These are phyloP conservation scores for Ogataea wickerhamii DNA, from an alignment of 805 yeast genomes.

Conservation along the genomic window DNA sequence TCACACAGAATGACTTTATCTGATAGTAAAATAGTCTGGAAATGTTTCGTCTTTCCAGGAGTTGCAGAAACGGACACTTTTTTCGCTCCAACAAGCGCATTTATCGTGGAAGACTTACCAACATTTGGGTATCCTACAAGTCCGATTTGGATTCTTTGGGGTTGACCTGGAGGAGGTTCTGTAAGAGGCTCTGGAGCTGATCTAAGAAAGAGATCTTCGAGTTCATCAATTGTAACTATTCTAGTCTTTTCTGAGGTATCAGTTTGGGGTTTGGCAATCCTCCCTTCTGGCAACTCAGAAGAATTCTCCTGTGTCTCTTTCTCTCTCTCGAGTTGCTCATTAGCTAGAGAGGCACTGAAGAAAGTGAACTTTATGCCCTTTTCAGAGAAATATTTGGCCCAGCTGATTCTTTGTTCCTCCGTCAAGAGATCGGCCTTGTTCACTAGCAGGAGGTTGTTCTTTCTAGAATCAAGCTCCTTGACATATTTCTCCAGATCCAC, in stretches of 20 bases:
- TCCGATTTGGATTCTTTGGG: constrained; percentile 78
- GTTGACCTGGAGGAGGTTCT: constrained; percentile 51
- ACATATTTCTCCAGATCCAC: constrained; percentile 81
- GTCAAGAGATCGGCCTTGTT: constrained; percentile 91
- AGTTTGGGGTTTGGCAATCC: constrained; percentile 23
- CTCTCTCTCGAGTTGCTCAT: constrained; percentile 66
- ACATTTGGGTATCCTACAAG: constrained; percentile 97
- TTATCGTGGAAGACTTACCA: constrained; percentile 83
- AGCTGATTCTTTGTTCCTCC: constrained; percentile 66
- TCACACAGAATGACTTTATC: constrained; percentile 86
- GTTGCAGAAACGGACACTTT: constrained; percentile 98
- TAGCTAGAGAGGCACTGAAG: constrained; percentile 87
- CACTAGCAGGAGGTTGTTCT: constrained; percentile 77
- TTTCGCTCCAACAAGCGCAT: constrained; percentile 93
- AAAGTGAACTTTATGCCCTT: constrained; percentile 79
- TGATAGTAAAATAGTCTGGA: constrained; percentile 88
- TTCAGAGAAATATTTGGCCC: constrained; percentile 81
- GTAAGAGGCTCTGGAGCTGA: constrained; percentile 71
- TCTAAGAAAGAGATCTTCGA: constrained; percentile 72
- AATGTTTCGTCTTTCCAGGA: constrained; percentile 98
- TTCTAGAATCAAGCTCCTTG: constrained; percentile 66
- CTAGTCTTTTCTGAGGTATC: constrained; percentile 41
- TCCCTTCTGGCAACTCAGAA: constrained; percentile 10
- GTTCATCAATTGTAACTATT: constrained; percentile 77
- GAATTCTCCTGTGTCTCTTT: constrained; percentile 29